These are phyloP conservation scores for Potentilla sterilis DNA, from an alignment of 306 rosid genomes.

Conservation along the genomic window DNA sequence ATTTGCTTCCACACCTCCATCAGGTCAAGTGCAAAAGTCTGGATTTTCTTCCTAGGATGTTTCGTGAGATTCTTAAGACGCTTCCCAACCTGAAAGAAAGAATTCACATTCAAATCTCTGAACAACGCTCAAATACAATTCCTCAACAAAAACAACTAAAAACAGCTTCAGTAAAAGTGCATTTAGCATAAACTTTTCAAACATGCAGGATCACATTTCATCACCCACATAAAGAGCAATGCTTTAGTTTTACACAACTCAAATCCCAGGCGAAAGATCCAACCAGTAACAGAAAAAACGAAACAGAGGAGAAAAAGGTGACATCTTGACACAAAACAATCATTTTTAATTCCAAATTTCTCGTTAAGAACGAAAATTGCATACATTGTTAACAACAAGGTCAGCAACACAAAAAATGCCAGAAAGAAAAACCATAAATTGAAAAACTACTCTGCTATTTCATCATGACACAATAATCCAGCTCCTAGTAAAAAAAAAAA, in stretches of 20 bases:
- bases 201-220: neutral
- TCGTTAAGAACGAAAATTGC: neutral
- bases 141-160: neutral
- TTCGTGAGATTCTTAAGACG: constrained; percentile 76
- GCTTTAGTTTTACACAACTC: neutral
- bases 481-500: neutral
- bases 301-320: neutral
- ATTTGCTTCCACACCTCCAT: constrained; percentile 85
- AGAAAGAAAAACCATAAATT: neutral
- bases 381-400: neutral
- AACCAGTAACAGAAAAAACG: neutral
- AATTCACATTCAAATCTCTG: neutral
- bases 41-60: constrained; percentile 78
- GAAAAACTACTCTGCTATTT: neutral
- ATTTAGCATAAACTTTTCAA: neutral
- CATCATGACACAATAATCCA: neutral
- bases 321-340: neutral
- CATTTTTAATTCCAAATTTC: neutral
- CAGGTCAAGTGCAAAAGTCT: constrained; percentile 57
- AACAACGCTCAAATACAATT: constrained; percentile 7
- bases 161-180: neutral
- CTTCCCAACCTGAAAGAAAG: constrained; percentile 74
- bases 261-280: neutral
- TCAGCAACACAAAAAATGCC: neutral
- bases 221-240: neutral